Base-by-base conservation (phyloP, 2,329 filamentous ascomycete genomes). In the Claviceps monticola region DNA sequence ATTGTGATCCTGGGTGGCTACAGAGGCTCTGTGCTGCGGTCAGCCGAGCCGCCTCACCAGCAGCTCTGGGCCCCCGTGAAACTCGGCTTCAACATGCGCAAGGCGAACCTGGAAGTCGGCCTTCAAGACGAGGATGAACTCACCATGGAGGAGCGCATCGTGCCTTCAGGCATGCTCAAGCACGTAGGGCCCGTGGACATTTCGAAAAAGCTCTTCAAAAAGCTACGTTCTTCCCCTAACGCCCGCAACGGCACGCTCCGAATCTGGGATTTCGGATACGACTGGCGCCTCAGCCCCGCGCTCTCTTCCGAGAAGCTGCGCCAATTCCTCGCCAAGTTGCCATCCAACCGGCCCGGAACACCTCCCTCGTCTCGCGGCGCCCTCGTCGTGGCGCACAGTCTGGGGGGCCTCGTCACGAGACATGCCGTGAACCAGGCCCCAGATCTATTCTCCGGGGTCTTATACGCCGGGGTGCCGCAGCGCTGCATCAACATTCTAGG, bases 31-130 rank as follows among this genome's bases (percentile, higher is more conserved):
- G 76, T 96, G n/a, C 68, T 97, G 34, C 82, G 90, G 34, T 94
- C 88, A 11, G 84, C 88, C 11, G 83, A 88, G 55, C 78, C 86
- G 8, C 85, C 86, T 4, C 81, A 91, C 61, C 82, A 88, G n/a
- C 88, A 95, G 63, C 71, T 95, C 0, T 97, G 91, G 91, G 87
- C 94, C 1, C 90, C 90, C 0, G 83, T 96, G 61, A 96, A 96
- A 66, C 84, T 95, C 29, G 90, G 91, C 1, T 71, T 97, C 49
- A 95, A 95, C 59, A 79, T 96, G 55, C 83, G 90, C 51, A 95
- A 93, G 63, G 90, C 91, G 2, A 88, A 97, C 63, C 74, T 97
- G 4, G 88, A 95, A 64, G 84, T 97, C 9, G 90, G 89, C 0
- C 69, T 96, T 4, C 77, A 86, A 14, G 80, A 80, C 2, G 84